A percentile compares a stretch with the other conserved stretches of the same genome.
phyloP scores from a whole-genome alignment of 371 early-diverging fungal species.

The Batrachochytrium dendrobatidis region DNA sequence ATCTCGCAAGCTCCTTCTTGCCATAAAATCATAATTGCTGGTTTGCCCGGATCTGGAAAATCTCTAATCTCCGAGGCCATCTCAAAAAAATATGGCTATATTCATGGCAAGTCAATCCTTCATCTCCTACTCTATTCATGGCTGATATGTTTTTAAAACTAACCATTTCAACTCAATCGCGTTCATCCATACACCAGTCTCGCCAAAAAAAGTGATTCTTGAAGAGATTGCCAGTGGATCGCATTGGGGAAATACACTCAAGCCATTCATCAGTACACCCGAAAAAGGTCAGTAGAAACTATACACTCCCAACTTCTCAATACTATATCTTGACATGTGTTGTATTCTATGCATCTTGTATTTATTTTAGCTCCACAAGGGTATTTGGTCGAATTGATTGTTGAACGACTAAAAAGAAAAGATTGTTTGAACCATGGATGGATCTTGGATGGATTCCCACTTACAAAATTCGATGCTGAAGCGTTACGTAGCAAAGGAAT shows the following conservation, averaged over 20 bases:
- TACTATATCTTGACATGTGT: too few relatives aligned
- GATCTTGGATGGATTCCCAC: slow-evolving; percentile 42
- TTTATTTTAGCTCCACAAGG: slow-evolving; percentile 29
- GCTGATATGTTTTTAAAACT: not conserved
- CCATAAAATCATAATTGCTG: slow-evolving; percentile 29
- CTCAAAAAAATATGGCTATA: slow-evolving; percentile 26
- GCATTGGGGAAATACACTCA: slow-evolving; percentile 10
- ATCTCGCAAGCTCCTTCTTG: slow-evolving; percentile 31
- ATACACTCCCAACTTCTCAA: not conserved
- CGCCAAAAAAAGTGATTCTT: slow-evolving; percentile 33
- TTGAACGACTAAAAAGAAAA: slow-evolving; percentile 21
- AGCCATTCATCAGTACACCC: slow-evolving; percentile 19
- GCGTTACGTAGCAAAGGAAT: slow-evolving; percentile 23
- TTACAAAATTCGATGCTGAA: slow-evolving; percentile 23
- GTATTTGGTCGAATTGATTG: slow-evolving; percentile 24
- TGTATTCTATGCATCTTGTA: too few relatives aligned
- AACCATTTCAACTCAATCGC: too few relatives aligned
- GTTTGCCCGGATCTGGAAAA: slow-evolving; percentile 39
- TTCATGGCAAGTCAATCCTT: slow-evolving; percentile 25
- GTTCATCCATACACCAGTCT: too few relatives aligned
- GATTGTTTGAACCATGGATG: slow-evolving; percentile 40
- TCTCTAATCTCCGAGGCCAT: slow-evolving; percentile 29
- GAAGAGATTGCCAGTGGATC: slow-evolving; percentile 30
- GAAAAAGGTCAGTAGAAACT: slow-evolving; percentile 23
- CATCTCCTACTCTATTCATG: not conserved